phyloP scores from a whole-genome alignment of 106 monocot species.

The Dendrobium nobile region DNA sequence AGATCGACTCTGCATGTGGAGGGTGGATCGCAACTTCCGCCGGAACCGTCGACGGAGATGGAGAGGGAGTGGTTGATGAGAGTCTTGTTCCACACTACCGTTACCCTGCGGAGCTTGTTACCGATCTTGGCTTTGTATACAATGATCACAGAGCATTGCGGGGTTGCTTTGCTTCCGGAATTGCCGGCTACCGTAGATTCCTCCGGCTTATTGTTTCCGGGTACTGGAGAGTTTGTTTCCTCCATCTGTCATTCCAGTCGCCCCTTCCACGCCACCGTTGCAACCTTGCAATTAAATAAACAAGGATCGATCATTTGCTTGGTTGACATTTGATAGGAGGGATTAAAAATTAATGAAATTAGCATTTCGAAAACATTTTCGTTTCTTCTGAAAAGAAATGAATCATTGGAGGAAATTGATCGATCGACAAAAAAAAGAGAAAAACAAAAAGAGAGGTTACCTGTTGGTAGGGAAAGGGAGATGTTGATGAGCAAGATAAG shows the following conservation, averaged over 20 bases:
- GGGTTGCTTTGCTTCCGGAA: conserved; percentile 11
- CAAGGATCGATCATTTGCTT: no score
- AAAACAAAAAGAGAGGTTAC: neutral
- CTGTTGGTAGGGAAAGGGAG: neutral
- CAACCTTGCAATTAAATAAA: no score
- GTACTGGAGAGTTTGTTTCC: conserved; percentile 1
- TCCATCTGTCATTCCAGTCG: conserved; percentile 26
- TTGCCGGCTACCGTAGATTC: neutral
- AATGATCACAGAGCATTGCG: conserved; percentile 56
- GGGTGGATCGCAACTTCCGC: neutral
- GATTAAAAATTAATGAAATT: no score
- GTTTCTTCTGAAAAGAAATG: neutral
- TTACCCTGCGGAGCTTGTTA: conserved; percentile 29
- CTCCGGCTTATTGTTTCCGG: conserved; percentile 8
- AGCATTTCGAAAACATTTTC: neutral
- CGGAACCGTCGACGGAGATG: conserved; percentile 34
- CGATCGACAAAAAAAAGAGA: neutral
- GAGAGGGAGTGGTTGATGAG: conserved; percentile 76
- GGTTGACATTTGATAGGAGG: no score
- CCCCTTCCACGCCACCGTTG: no score
- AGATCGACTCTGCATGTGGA: conserved; percentile 65
- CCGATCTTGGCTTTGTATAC: conserved; percentile 48
- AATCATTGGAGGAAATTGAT: neutral
- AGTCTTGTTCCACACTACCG: conserved; percentile 58
- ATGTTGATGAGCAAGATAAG: no score